Percentiles rank a stretch among this genome's conserved stretches.
These are phyloP conservation scores for Syncephalis plumigaleata DNA, from an alignment of 371 early-diverging fungal genomes.

Conservation along the genomic window DNA sequence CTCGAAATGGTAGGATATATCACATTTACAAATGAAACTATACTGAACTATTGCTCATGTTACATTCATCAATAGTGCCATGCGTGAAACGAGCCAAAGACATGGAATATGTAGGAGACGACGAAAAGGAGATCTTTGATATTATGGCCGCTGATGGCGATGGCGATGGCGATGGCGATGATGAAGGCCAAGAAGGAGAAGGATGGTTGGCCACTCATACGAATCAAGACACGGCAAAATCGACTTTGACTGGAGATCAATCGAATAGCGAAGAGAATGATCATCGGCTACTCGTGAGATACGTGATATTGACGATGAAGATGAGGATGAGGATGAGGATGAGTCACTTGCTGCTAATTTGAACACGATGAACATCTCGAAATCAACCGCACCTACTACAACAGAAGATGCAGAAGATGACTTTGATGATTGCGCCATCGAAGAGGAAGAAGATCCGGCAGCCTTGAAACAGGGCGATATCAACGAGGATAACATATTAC, in stretches of 20 bases:
- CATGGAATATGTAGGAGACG: slow-evolving; percentile 52
- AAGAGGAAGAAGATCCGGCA: slow-evolving; percentile 7
- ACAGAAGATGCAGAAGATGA: slow-evolving; percentile 16
- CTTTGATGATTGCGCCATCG: slow-evolving; percentile 8
- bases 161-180: slow-evolving; percentile 9
- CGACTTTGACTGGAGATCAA: neutral
- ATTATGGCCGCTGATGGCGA: slow-evolving; percentile 27
- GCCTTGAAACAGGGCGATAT: neutral
- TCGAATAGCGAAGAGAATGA: neutral
- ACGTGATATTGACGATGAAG: slow-evolving; percentile 82
- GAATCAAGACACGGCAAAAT: neutral
- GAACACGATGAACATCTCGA: neutral
- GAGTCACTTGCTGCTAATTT: slow-evolving; percentile 26
- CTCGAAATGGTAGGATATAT: slow-evolving; percentile 55
- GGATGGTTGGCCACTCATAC: neutral
- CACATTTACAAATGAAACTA: neutral
- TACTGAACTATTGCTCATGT: neutral
- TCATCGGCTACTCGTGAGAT: slow-evolving; percentile 16
- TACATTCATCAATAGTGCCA: slow-evolving; percentile 58
- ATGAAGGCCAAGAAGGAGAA: neutral
- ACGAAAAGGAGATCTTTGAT: slow-evolving; percentile 52
- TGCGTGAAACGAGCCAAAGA: slow-evolving; percentile 79
- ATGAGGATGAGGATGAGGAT: slow-evolving; percentile 48
- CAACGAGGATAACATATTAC: slow-evolving; percentile 59
- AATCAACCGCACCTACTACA: slow-evolving; percentile 1